Evolutionary conservation across 2,329 filamentous ascomycete species (phyloP), one percentile per base, ranked within the genome.

Genomic region (Curvularia eragrostidis): DNA sequence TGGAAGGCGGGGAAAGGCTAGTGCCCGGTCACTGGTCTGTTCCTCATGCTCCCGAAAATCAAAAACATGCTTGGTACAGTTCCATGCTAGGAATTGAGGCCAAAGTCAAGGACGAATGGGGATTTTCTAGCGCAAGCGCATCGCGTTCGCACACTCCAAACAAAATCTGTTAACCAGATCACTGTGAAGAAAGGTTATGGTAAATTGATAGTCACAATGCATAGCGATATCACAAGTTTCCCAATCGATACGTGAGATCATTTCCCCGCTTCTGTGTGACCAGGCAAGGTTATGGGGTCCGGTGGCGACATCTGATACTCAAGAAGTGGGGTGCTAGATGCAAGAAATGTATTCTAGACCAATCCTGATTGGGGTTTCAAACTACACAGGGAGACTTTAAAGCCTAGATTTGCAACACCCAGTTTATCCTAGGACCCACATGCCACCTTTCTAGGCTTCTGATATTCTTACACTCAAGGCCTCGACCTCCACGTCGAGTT

Each of bases 401-500:
- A 36, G 34, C 8, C 34, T 36, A 36, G 34, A 36, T n/a, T 36
- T 7, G 18, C 12, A 36, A 9, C 7, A 1, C 15, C n/a, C n/a
- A 30, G 34, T 36, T n/a, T 36, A n/a, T 8, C n/a, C 10, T 12
- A 41, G 15, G 36, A 36, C 4, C 6, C 6, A 18, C 36, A 30
- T 21, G 15, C 18, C 23, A 3, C 15, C 30, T 18, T n/a, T 26
- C 36, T 1, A 23, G 15, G 12, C 19, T 38, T 23, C 2, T n/a
- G 15, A 5, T 23, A 28, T 21, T 18, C 13, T 39, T 48, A 24
- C 34, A 42, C 3, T 48, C 26, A 61, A 18, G 10, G 30, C 46
- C 50, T 58, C 66, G 66, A 70, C 48, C 69, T 72, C 76, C 76
- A 78, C 4, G 61, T 70, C 2, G 75, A 71, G 30, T 69, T 69